Conservation (phyloP, 371 early-diverging fungal genomes). For the Zancudomyces culisetae region DNA sequence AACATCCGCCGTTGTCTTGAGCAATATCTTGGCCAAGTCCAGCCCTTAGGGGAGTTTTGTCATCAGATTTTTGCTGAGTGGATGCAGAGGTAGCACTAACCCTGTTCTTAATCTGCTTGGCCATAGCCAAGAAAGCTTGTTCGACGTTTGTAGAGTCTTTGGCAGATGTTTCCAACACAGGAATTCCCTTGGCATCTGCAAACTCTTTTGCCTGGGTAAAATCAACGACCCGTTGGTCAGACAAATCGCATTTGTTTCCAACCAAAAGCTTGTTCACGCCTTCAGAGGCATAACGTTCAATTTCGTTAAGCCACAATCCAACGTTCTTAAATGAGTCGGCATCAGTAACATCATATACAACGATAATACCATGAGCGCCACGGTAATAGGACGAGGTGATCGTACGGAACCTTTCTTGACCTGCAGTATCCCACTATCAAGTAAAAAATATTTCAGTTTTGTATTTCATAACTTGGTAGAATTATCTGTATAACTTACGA, state of each 20-base stretch:
- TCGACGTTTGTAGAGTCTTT: slow-evolving; percentile 88
- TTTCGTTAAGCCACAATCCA: slow-evolving; percentile 93
- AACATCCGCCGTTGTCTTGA: slow-evolving; percentile 1
- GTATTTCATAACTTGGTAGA: too few relatives aligned
- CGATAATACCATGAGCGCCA: slow-evolving; percentile 96
- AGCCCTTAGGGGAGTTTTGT: not conserved
- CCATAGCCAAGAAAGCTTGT: slow-evolving; percentile 89
- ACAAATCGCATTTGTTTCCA: slow-evolving; percentile 98
- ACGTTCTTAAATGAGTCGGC: slow-evolving; percentile 81
- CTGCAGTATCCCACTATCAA: slow-evolving; percentile 95
- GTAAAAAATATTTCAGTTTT: too few relatives aligned
- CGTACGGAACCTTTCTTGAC: slow-evolving; percentile 98
- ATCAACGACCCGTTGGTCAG: slow-evolving; percentile 66
- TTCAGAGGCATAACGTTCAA: slow-evolving; percentile 89
- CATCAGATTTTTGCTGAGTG: slow-evolving; percentile 7
- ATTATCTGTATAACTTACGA: slow-evolving; percentile 32
- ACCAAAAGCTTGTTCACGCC: slow-evolving; percentile 90
- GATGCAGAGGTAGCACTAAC: slow-evolving; percentile 22
- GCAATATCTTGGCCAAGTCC: slow-evolving; percentile 2
- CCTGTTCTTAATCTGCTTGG: slow-evolving; percentile 66
- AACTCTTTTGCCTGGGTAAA: slow-evolving; percentile 62
- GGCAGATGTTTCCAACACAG: slow-evolving; percentile 87
- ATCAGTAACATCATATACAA: slow-evolving; percentile 97
- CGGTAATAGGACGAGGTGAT: slow-evolving; percentile 98
- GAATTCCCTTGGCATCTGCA: slow-evolving; percentile 65